Base-by-base conservation (phyloP, 257 asterid genomes). In the Haberlea rhodopensis region DNA sequence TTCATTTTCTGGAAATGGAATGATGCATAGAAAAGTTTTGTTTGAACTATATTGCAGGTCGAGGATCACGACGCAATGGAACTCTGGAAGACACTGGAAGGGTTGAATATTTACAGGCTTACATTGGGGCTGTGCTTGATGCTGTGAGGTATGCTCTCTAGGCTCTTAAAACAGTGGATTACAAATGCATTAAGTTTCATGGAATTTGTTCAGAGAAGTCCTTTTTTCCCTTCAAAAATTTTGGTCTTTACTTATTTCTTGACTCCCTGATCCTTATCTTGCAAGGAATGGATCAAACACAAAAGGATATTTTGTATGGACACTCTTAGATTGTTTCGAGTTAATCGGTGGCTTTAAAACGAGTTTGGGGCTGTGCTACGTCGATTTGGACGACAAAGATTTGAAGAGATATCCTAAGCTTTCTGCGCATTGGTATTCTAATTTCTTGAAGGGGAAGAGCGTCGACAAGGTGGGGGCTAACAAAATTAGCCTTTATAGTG, bases 251-350 rank as follows among this genome's bases (percentile, higher is more conserved):
- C n/a, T n/a, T n/a, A n/a, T 66, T 18, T 68, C 52, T 8, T 31
- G 15, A 29, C 34, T 58, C 57, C 32, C 40, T 18, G 22, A 45
- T 3, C 37, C 19, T 53, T 34, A 2, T 13, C 4, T 22, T 23
- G 22, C 25, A 29, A 80, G 85, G 77, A 80, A 80, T 29, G 85
- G 85, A 5, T 74, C 80, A 1, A 74, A 80, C 31, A 48, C 72
- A 0, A 71, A 62, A 48, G 85, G 78, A 2, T 80, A 77, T 67
- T 73, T 80, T 24, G 27, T n/a, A 11, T 77, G 85, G 82, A 71
- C 82, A 32, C 65, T 71, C 72, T 62, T 80, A 11, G 85, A 80
- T 24, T 66, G 80, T 53, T n/a, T 80, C 9, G 85, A 80, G 66
- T 16, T 82, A 24, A 7, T 76, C 65, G 76, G 21, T 23, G 87